Evolutionary conservation across 768 basidiomycete species (phyloP).

Genomic region (Hygrophorus russula): DNA sequence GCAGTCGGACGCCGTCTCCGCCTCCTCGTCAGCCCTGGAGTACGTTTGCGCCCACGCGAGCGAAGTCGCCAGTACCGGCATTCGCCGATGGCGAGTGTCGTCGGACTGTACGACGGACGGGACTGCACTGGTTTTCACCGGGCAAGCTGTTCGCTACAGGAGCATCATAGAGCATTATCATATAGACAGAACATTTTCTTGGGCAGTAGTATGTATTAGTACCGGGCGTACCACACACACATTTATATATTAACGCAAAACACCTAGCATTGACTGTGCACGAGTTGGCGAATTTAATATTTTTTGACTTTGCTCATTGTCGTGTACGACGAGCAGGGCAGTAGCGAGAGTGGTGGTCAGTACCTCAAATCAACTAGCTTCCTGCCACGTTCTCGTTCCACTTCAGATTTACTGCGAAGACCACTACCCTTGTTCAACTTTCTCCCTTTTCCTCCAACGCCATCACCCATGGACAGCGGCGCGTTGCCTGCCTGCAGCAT

Average conservation of each 20-base stretch:
- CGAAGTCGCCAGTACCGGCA: conserved; percentile 12
- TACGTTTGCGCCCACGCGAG: conserved; percentile 18
- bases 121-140: conserved; percentile 44
- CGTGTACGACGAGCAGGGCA: too few species aligned
- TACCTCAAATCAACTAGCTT: conserved; percentile 59
- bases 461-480: conserved; percentile 74
- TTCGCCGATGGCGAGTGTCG: conserved; percentile 21
- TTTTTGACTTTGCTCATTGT: too few species aligned
- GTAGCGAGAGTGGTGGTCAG: conserved; percentile 14
- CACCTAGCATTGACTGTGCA: too few species aligned
- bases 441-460: conserved; percentile 60
- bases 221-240: conserved; percentile 17
- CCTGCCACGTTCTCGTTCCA: conserved; percentile 79
- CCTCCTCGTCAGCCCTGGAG: conserved; percentile 5
- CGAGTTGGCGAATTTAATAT: too few species aligned
- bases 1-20: conserved; percentile 22
- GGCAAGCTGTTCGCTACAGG: conserved; percentile 38
- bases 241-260: background rate
- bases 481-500: conserved; percentile 80
- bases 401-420: conserved; percentile 49
- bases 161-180: conserved; percentile 14
- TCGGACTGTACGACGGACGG: conserved; percentile 20
- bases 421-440: conserved; percentile 70
- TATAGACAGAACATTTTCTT: background rate
- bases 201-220: conserved; percentile 16